phyloP scores from a whole-genome alignment of 1,139 yeast genomes.

The Candida pseudocylindracea region DNA sequence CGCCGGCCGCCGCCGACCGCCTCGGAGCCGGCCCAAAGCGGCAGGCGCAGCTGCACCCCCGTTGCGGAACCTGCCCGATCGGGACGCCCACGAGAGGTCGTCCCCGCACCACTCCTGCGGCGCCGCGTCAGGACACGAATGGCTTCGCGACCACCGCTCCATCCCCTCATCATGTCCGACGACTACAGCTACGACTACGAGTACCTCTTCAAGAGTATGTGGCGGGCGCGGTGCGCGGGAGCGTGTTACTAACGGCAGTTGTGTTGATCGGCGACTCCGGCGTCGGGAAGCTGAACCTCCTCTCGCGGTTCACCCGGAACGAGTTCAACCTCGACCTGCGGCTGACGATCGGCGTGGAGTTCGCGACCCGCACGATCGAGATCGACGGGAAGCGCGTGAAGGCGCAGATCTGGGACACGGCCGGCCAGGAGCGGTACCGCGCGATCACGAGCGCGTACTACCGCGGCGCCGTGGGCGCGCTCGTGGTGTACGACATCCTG shows the following conservation, averaged over 20 bases:
- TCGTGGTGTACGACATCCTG: constrained; percentile 87
- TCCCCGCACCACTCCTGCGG: no score
- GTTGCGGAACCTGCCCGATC: no score
- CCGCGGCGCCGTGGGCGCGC: constrained; percentile 96
- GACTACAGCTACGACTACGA: constrained; percentile 89
- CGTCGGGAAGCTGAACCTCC: constrained; percentile 87
- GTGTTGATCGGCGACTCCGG: constrained; percentile 96
- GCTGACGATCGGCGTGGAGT: constrained; percentile 94
- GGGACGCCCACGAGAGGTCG: no score
- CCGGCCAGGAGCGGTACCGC: constrained; percentile 96
- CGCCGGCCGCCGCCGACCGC: no score
- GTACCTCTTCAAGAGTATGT: constrained; percentile 52
- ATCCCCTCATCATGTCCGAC: constrained; percentile 11
- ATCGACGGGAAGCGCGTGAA: constrained; percentile 90
- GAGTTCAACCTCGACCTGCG: constrained; percentile 88
- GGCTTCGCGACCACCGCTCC: no score
- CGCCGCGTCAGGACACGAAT: no score
- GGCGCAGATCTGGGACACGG: constrained; percentile 99
- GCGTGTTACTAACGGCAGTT: constrained; percentile 8
- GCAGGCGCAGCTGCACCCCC: no score
- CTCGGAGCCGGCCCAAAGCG: no score
- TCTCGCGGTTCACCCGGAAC: constrained; percentile 85
- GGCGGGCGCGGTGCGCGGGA: no score
- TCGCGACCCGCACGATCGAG: constrained; percentile 88
- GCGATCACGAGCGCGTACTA: constrained; percentile 96